Conservation (phyloP, 192 early-diverging fungal species). For the Jimgerdemannia flammicorona region DNA sequence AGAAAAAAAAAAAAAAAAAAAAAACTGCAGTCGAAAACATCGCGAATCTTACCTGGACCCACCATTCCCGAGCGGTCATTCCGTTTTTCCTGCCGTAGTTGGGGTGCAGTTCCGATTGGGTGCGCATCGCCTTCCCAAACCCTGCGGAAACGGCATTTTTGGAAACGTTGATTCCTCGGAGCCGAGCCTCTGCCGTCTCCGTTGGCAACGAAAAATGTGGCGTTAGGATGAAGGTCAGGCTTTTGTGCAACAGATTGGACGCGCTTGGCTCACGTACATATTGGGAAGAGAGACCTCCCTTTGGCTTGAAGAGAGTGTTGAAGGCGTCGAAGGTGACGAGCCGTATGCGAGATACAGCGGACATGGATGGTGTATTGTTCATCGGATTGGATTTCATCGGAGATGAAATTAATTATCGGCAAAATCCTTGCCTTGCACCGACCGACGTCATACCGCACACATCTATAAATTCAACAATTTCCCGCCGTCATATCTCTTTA, state of each 20-base stretch:
- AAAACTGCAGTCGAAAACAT: not conserved
- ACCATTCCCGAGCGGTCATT: slow-evolving; percentile 51
- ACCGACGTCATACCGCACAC: too few relatives aligned
- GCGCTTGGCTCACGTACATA: slow-evolving; percentile 24
- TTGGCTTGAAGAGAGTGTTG: slow-evolving; percentile 56
- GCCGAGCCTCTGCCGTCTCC: slow-evolving; percentile 32
- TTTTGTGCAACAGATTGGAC: not conserved
- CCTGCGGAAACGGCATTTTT: slow-evolving; percentile 20
- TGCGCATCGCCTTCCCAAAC: slow-evolving; percentile 36
- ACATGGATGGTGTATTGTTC: not conserved
- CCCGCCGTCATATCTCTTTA: too few relatives aligned
- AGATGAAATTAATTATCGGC: not conserved
- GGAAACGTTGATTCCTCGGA: slow-evolving; percentile 37
- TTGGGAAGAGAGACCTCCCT: slow-evolving; percentile 33
- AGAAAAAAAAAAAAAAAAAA: not conserved
- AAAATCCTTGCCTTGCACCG: not conserved
- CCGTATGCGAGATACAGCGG: not conserved
- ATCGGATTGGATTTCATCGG: not conserved
- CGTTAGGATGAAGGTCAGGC: not conserved
- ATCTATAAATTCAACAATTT: too few relatives aligned
- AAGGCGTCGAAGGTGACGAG: slow-evolving; percentile 67
- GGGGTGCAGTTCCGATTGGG: slow-evolving; percentile 37
- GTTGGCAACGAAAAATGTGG: not conserved
- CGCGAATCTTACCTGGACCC: slow-evolving; percentile 37
- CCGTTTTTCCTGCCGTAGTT: slow-evolving; percentile 43